Evolutionary conservation across 805 yeast species (phyloP).

Genomic region (Wickerhamomyces mucosus): DNA sequence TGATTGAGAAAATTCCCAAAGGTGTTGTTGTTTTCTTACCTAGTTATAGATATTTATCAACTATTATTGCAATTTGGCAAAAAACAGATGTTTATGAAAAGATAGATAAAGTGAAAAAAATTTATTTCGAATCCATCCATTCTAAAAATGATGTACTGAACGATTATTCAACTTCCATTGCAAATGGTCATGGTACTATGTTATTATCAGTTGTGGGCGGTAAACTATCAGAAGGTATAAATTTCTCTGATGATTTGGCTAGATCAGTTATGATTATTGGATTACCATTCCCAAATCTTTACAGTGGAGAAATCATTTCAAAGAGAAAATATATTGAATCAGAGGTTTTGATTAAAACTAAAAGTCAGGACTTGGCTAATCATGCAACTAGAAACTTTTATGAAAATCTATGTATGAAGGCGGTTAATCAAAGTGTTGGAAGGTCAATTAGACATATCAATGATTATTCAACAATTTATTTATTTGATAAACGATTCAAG

Average conservation of each 20-base stretch:
- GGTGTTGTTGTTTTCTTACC: slow-evolving; percentile 84
- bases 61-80: slow-evolving; percentile 48
- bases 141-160: slow-evolving; percentile 30
- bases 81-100: slow-evolving; percentile 20
- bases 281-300: slow-evolving; percentile 79
- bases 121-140: slow-evolving; percentile 46
- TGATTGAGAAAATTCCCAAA: slow-evolving; percentile 43
- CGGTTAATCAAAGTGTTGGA: slow-evolving; percentile 89
- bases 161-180: slow-evolving; percentile 21
- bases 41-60: slow-evolving; percentile 62
- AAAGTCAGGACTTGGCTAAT: slow-evolving; percentile 31
- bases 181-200: slow-evolving; percentile 44
- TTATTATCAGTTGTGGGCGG: slow-evolving; percentile 89
- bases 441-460: slow-evolving; percentile 77
- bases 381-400: slow-evolving; percentile 47
- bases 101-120: slow-evolving; percentile 31
- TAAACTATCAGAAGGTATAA: slow-evolving; percentile 86
- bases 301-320: slow-evolving; percentile 73
- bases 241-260: slow-evolving; percentile 81
- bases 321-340: slow-evolving; percentile 55
- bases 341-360: slow-evolving; percentile 38
- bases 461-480: slow-evolving; percentile 70
- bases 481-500: slow-evolving; percentile 59
- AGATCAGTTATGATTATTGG: slow-evolving; percentile 83
- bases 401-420: slow-evolving; percentile 82